Conservation (phyloP, 768 basidiomycete genomes). For the Hebeloma cylindrosporum region DNA sequence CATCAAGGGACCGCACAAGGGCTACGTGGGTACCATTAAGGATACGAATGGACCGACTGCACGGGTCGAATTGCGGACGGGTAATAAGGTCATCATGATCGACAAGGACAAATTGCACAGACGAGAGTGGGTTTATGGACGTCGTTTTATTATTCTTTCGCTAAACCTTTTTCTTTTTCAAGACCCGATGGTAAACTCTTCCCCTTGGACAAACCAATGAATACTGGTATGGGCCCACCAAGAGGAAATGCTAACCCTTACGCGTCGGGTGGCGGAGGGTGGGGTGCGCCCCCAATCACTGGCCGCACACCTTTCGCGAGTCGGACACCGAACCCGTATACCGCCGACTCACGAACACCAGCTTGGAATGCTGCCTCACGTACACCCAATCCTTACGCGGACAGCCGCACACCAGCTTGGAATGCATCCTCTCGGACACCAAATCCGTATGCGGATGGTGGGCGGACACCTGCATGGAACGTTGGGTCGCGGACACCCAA, state of each 20-base stretch:
- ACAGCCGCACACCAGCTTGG: slow-evolving; percentile 66
- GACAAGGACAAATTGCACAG: slow-evolving; percentile 77
- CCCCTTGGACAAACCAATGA: slow-evolving; percentile 41
- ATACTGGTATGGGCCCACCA: slow-evolving; percentile 15
- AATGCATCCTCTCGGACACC: slow-evolving; percentile 65
- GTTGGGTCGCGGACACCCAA: slow-evolving; percentile 68
- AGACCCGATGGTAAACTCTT: slow-evolving; percentile 60
- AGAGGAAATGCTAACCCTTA: slow-evolving; percentile 38
- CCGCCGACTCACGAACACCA: slow-evolving; percentile 53
- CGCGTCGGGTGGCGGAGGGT: slow-evolving; percentile 23
- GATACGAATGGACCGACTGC: slow-evolving; percentile 88
- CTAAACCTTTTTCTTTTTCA: slow-evolving; percentile 7
- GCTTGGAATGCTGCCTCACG: slow-evolving; percentile 56
- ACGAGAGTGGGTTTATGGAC: slow-evolving; percentile 58
- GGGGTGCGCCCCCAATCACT: slow-evolving; percentile 26
- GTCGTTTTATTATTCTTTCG: not conserved
- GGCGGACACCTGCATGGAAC: slow-evolving; percentile 70
- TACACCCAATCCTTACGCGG: slow-evolving; percentile 65
- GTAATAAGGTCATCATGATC: slow-evolving; percentile 85
- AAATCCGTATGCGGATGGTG: slow-evolving; percentile 60
- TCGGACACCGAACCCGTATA: slow-evolving; percentile 75
- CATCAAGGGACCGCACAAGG: slow-evolving; percentile 87
- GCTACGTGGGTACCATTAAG: slow-evolving; percentile 89
- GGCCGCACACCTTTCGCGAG: slow-evolving; percentile 36
- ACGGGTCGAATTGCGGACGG: slow-evolving; percentile 88